Conservation (phyloP, 2,329 filamentous ascomycete genomes). For the Daldinia eschscholtzii region DNA sequence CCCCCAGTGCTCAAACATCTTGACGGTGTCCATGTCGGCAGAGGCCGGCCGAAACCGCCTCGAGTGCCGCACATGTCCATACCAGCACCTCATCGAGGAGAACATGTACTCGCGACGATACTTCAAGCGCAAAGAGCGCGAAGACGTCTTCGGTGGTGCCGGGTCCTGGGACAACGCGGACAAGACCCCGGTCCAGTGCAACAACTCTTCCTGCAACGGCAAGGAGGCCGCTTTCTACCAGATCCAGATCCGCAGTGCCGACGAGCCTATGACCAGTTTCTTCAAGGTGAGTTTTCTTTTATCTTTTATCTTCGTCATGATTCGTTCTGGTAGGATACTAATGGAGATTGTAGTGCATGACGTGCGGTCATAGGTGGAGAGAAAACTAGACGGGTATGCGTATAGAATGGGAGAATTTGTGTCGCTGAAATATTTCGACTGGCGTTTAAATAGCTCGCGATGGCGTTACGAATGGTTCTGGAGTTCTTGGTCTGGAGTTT, state of each 20-base stretch:
- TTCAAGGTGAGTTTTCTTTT: slow-evolving; percentile 75
- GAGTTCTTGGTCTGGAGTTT: slow-evolving; percentile 16
- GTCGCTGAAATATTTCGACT: neutral
- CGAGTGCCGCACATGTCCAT: slow-evolving; percentile 95
- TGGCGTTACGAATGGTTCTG: slow-evolving; percentile 11
- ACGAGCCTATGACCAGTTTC: slow-evolving; percentile 98
- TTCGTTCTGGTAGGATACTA: slow-evolving; percentile 35
- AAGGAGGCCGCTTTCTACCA: slow-evolving; percentile 93
- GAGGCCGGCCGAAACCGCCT: slow-evolving; percentile 79
- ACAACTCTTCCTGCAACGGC: slow-evolving; percentile 82
- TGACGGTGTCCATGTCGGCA: slow-evolving; percentile 74
- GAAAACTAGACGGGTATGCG: slow-evolving; percentile 64
- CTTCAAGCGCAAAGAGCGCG: slow-evolving; percentile 87
- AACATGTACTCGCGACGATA: slow-evolving; percentile 85
- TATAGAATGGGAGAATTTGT: neutral
- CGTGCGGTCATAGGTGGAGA: slow-evolving; percentile 74
- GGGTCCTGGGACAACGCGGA: slow-evolving; percentile 93
- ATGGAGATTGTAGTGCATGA: slow-evolving; percentile 68
- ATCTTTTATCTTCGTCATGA: slow-evolving; percentile 6
- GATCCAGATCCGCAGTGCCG: slow-evolving; percentile 96
- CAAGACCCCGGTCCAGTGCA: slow-evolving; percentile 85
- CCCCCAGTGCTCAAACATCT: slow-evolving; percentile 85
- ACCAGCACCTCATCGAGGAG: slow-evolving; percentile 84
- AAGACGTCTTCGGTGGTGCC: slow-evolving; percentile 89
- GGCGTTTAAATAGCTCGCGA: slow-evolving; percentile 14